Conservation (phyloP, 495 filamentous ascomycete species). For the Lasiosphaeria miniovina region DNA sequence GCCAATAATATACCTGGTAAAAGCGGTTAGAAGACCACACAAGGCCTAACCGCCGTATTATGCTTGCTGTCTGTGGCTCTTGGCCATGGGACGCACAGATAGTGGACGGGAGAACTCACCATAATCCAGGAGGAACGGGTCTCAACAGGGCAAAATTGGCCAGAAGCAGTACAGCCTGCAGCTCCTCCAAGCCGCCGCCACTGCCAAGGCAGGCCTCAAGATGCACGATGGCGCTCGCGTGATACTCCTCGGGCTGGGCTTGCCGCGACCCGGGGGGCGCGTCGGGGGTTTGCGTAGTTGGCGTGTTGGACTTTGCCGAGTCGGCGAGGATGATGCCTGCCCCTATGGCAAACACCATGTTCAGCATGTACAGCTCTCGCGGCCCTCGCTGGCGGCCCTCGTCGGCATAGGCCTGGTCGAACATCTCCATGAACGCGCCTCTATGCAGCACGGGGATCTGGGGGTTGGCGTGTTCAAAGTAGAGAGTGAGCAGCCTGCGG, state of each 20-base stretch:
- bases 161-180: conserved; percentile 86
- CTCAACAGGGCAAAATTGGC: conserved; percentile 88
- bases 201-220: conserved; percentile 81
- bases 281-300: conserved; percentile 18
- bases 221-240: conserved; percentile 88
- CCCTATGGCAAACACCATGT: conserved; percentile 98
- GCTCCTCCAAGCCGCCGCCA: conserved; percentile 80
- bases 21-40: conserved; percentile 5
- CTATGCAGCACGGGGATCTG: conserved; percentile 91
- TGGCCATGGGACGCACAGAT: no score
- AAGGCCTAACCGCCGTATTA: neutral
- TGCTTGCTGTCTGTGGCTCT: no score
- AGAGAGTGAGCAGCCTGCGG: conserved; percentile 69
- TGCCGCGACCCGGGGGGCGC: conserved; percentile 48
- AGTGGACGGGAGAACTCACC: conserved; percentile 41
- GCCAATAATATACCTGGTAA: conserved; percentile 75
- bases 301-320: conserved; percentile 30
- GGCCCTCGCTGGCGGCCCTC: conserved; percentile 69
- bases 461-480: conserved; percentile 94
- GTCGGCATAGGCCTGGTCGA: conserved; percentile 72
- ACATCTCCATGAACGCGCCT: conserved; percentile 78
- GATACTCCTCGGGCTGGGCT: conserved; percentile 90
- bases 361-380: conserved; percentile 84
- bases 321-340: conserved; percentile 85
- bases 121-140: conserved; percentile 88